Evolutionary conservation across 768 basidiomycete species (phyloP), one percentile per base, ranked within the genome.

Genomic region (Boletus reticulatus): DNA sequence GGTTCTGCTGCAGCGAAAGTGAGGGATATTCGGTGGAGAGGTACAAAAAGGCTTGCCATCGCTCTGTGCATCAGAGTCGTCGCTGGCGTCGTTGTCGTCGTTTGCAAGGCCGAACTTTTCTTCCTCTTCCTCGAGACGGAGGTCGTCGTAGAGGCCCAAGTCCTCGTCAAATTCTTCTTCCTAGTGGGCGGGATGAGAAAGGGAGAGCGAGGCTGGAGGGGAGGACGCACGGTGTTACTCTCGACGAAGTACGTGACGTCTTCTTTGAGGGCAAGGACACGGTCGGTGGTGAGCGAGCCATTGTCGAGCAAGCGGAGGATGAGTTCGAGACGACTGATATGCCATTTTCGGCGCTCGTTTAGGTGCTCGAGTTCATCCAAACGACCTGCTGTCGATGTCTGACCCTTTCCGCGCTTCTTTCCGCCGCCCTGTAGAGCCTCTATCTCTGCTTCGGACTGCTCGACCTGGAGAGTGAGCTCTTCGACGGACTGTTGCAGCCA

Each of bases 81-180:
- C 90, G 51, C 83, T 88, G 16, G 6, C 62, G 11, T 89, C 87
- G 31, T 93, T 85, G 16, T 93, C 84, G 49, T 85, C 84, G 55
- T 71, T 77, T 51, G 81, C 82, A 42, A 91, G 77, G 52, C 91
- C 89, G 67, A 94, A 94, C 67, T 91, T 89, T 76, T 94, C 94
- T 67, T 98, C 96, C 71, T 97, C 94, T 67, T 97, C 96, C 63
- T 97, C 92, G 44, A 99, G 87, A 65, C 92, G 92, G 58, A 99
- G 91, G 16, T 98, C 97, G 63, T 98, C 97, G 66, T 99, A 99
- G 48, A 99, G 90, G 45, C 92, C 94, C 69, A 94, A 90, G 66
- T 98, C 93, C 70, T 96, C 95, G 55, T 98, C 94, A 72, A 97
- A 99, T 64, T 92, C 89, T 65, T 98, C 97, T 51, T 96, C 94